Evolutionary conservation across 202 grass and related monocot genomes (phyloP).

Genomic region (Cymbopogon flexuosus): DNA sequence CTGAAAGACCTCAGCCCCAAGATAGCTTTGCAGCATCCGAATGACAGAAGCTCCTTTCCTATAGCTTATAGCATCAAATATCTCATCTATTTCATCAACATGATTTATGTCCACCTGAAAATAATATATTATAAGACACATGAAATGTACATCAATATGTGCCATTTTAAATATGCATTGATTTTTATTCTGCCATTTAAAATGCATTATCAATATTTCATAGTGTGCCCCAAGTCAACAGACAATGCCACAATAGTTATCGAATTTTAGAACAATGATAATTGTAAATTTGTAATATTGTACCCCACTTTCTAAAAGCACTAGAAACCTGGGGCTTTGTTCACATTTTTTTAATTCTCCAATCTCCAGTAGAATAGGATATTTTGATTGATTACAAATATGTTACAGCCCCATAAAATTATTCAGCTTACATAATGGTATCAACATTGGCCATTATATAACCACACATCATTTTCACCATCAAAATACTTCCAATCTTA

Average conservation of each 20-base stretch:
- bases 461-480: background rate
- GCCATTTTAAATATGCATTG: background rate
- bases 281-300: background rate
- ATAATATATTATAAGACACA: slow-evolving; percentile 23
- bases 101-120: slow-evolving; percentile 92
- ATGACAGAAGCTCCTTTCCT: slow-evolving; percentile 95
- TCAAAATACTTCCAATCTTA: background rate
- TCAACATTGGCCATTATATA: background rate
- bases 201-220: background rate
- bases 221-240: background rate
- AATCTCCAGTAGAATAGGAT: background rate
- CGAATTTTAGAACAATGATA: background rate
- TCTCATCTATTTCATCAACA: slow-evolving; percentile 89
- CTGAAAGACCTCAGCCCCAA: slow-evolving; percentile 94
- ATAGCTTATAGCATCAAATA: slow-evolving; percentile 98
- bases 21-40: slow-evolving; percentile 92
- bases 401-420: background rate
- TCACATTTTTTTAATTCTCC: background rate
- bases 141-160: background rate
- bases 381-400: background rate
- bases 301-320: background rate
- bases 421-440: background rate
- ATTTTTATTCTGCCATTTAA: background rate
- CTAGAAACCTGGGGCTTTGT: background rate
- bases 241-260: background rate